Percentiles rank a stretch among this genome's conserved stretches.
Conservation (phyloP, 306 rosid genomes). For the Chamaecrista fasciculata region DNA sequence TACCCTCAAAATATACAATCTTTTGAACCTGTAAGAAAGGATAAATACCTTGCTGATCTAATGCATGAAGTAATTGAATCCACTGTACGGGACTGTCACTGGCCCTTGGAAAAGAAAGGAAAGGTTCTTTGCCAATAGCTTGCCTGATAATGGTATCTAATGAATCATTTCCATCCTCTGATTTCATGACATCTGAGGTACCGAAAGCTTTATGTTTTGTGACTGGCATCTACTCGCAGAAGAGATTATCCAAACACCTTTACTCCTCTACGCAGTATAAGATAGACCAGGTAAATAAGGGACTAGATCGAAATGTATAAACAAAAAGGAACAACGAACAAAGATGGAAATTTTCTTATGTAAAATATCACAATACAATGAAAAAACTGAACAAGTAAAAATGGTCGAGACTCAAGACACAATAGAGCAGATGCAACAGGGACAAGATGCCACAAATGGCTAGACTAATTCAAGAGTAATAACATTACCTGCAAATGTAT, state of each 20-base stretch:
- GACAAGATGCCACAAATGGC: neutral
- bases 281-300: constrained; percentile 12
- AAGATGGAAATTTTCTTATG: neutral
- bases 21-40: neutral
- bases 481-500: neutral
- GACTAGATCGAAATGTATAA: neutral
- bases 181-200: constrained; percentile 60
- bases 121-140: constrained; percentile 73
- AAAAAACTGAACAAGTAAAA: constrained; percentile 1
- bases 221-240: constrained; percentile 56
- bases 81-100: constrained; percentile 75
- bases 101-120: constrained; percentile 66
- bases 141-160: constrained; percentile 69
- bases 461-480: neutral
- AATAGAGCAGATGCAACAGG: neutral
- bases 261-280: constrained; percentile 39
- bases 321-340: neutral
- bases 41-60: constrained; percentile 84
- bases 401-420: constrained; percentile 4
- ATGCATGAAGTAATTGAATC: constrained; percentile 83
- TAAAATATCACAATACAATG: neutral
- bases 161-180: constrained; percentile 74
- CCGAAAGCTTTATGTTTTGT: constrained; percentile 49
- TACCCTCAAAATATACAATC: neutral
- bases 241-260: constrained; percentile 31